Percentiles rank a stretch among this genome's conserved stretches.
These are phyloP conservation scores for Rhodamnia rubescens DNA, from an alignment of 345 rosid species.

Conservation along the genomic window DNA sequence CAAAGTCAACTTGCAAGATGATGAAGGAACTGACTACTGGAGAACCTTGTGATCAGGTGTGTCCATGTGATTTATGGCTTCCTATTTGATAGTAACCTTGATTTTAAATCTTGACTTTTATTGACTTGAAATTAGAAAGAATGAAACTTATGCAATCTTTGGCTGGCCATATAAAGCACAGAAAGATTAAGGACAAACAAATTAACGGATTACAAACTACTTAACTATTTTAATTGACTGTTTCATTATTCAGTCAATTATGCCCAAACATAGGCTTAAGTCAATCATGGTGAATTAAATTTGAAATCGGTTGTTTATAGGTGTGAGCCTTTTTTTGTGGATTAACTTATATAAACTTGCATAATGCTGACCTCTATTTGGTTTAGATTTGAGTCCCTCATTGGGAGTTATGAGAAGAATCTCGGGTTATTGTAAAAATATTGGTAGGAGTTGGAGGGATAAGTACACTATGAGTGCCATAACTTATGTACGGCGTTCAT, in stretches of 20 bases:
- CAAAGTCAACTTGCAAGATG: conserved; percentile 12
- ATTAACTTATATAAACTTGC: neutral
- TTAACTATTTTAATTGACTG: neutral
- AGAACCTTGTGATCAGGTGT: conserved; percentile 28
- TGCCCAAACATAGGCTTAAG: neutral
- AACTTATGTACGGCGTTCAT: too few relatives aligned
- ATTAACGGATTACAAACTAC: neutral
- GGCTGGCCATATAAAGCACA: neutral
- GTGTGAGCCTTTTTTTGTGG: neutral
- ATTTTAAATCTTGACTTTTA: neutral
- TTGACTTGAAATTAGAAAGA: neutral
- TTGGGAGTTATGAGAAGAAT: neutral
- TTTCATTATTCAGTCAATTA: neutral
- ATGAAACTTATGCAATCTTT: neutral
- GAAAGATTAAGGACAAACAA: neutral
- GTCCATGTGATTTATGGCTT: neutral
- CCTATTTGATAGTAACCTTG: neutral
- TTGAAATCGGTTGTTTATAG: neutral
- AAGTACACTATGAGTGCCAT: too few relatives aligned
- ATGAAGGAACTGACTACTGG: neutral
- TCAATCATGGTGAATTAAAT: neutral
- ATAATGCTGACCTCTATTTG: neutral
- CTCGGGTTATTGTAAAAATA: neutral
- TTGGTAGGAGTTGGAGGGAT: neutral
- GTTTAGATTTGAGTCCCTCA: neutral